Conservation (phyloP, 345 rosid species). For the Raphanus raphanistrum region DNA sequence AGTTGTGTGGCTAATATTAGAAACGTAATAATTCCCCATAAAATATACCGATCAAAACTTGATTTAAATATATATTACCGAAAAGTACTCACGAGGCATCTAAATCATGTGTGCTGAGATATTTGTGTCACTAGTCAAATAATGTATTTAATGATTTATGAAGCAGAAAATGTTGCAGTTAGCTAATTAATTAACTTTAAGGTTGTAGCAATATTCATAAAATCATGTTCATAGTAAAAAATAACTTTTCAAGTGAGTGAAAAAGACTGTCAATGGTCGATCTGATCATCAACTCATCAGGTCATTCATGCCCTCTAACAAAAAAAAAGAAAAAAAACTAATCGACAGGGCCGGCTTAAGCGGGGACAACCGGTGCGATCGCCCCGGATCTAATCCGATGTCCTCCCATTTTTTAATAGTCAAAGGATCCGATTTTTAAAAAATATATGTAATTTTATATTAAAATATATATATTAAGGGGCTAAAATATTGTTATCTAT, state of each 20-base stretch:
- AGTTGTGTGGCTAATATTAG: neutral
- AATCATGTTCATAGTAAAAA: neutral
- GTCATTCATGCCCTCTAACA: neutral
- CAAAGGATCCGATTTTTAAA: too few species aligned
- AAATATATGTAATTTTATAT: too few species aligned
- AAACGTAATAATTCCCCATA: neutral
- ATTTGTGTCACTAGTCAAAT: neutral
- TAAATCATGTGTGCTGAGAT: neutral
- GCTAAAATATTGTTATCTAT: too few species aligned
- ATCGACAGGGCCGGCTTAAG: too few species aligned
- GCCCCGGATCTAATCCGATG: too few species aligned
- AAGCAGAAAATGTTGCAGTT: neutral
- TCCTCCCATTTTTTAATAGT: too few species aligned
- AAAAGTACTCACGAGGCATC: slow-evolving; percentile 1
- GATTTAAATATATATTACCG: neutral
- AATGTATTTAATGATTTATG: neutral
- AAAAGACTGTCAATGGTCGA: neutral
- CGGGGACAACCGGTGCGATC: too few species aligned
- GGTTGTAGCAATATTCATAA: neutral
- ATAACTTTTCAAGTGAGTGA: neutral
- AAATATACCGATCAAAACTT: too few species aligned
- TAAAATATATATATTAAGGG: too few species aligned
- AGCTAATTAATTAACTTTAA: neutral
- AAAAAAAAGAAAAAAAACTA: neutral
- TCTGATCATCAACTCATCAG: slow-evolving; percentile 1